Evolutionary conservation across 2,329 filamentous ascomycete genomes (phyloP), one percentile per base, ranked within the genome.

Genomic region (Trichophyton schoenleinii): DNA sequence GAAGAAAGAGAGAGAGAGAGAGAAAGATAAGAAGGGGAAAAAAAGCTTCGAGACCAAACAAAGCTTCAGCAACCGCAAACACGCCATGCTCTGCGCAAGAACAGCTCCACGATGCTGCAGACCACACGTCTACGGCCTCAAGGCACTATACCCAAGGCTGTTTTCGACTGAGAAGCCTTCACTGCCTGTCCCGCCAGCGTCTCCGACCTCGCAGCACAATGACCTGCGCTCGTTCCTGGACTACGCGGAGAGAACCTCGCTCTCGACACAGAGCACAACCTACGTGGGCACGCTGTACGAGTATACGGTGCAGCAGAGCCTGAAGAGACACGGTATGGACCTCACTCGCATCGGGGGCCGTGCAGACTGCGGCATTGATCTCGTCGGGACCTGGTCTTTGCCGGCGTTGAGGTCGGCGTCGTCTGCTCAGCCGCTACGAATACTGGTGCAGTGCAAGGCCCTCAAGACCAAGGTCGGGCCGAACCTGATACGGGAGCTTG

Each of bases 201-300:
- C 72, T n/a, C 67, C 71, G 18, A 71, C 72, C 15, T 66, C 68
- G 59, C 66, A 71, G 28, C 73, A 76, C 66, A 62, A 71, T 65
- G 68, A 73, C 63, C 69, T 78, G 34, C 46, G 68, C 1, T 72
- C 72, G 9, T 78, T 78, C 66, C 70, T 77, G 62, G 64, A 69
- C 59, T 70, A 78, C 66, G 73, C 76, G n/a, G 57, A 68, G 3
- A 71, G 72, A 48, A 74, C 68, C 6, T 65, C 67, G 15, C 73
- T 77, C 20, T 69, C 72, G 7, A 61, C 67, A 20, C 67, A 65
- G 13, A 77, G 71, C 62, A 75, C 76, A 1, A 71, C 73, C 59
- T 76, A 76, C 64, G 67, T 75, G 48, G 77, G 77, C 57, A 79
- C 76, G 2, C 69, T 73, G 62, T 79, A 79, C 68, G 77, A 79